Evolutionary conservation across 768 basidiomycete species (phyloP), one percentile per base, ranked within the genome.

Genomic region (Candolleomyces aberdarensis): DNA sequence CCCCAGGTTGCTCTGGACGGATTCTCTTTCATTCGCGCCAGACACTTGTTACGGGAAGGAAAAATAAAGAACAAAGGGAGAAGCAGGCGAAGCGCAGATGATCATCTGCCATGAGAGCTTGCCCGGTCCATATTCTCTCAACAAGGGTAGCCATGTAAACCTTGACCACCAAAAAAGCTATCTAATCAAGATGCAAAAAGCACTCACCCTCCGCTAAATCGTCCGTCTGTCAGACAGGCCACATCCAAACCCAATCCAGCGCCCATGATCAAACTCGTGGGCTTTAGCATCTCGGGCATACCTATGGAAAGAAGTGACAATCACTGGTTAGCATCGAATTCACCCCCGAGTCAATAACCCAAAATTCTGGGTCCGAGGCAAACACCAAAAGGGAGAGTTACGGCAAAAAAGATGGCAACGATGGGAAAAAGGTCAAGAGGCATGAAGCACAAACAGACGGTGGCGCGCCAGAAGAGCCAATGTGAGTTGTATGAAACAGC

Each of bases 211-310:
- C 96, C 96, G 72, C 92, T 94, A 81, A 99, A 99, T 65, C 97
- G 87, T 55, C 97, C 97, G 76, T 99, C 96, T 17, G 97, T 99
- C 65, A 99, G 75, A 74, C 94, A 98, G 43, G 96, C 96, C 53
- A 98, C 97, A 67, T 98, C 96, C 65, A 90, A 79, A 11, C 97
- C 97, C 11, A 98, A 82, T 11, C 97, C 97, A 13, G 97, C 97
- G 58, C 97, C 97, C 93, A 99, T 98, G 74, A 99, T 95, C 69
- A 98, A 73, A 78, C 92, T 93, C 36, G 96, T 98, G 26, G 96
- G 96, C 73, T 98, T 98, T 61, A 98, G 82, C 97, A 99, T 99
- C 80, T 99, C 97, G 54, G 95, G 96, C 96, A 99, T 99, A 64
- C 95, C 94, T 90, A 70, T 49, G 58, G 57, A 50, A 57, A 66